Evolutionary conservation across 495 filamentous ascomycete species (phyloP).

Genomic region (Lasiosphaeriaceae sp.): DNA sequence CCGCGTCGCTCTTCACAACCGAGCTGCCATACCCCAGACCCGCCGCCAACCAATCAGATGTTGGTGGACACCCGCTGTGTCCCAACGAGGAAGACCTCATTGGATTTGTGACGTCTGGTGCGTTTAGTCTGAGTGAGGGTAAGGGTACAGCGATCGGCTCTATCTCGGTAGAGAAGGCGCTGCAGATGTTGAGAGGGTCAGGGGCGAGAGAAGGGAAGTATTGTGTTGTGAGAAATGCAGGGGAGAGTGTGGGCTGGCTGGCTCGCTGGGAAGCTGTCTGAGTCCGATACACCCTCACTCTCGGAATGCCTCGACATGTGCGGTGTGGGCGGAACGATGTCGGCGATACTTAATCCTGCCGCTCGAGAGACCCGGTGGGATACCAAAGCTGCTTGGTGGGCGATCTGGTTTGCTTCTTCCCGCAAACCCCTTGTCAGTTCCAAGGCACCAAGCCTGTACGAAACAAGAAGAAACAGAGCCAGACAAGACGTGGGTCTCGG

Average conservation of each 20-base stretch:
- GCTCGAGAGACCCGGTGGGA: no score
- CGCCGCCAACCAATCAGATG: slow-evolving; percentile 26
- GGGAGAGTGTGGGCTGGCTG: slow-evolving; percentile 71
- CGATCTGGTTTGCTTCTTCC: no score
- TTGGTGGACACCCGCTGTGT: slow-evolving; percentile 56
- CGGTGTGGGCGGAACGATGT: no score
- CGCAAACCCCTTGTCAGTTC: no score
- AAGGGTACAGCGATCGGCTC: slow-evolving; percentile 71
- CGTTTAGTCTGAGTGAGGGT: slow-evolving; percentile 76
- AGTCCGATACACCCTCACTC: not conserved
- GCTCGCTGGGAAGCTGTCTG: slow-evolving; percentile 73
- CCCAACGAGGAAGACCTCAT: slow-evolving; percentile 76
- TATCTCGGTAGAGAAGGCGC: slow-evolving; percentile 58
- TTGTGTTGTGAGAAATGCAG: slow-evolving; percentile 78
- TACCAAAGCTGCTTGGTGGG: no score
- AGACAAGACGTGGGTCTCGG: no score
- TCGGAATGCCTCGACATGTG: no score
- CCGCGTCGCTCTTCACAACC: slow-evolving; percentile 45
- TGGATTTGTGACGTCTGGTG: slow-evolving; percentile 86
- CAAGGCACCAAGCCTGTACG: no score
- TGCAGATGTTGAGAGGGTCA: slow-evolving; percentile 18
- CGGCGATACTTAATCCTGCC: no score
- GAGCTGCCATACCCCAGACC: slow-evolving; percentile 21
- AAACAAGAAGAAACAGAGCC: no score
- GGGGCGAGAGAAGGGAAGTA: slow-evolving; percentile 40